phyloP scores from a whole-genome alignment of 768 basidiomycete species.

The Podaxis pistillaris region DNA sequence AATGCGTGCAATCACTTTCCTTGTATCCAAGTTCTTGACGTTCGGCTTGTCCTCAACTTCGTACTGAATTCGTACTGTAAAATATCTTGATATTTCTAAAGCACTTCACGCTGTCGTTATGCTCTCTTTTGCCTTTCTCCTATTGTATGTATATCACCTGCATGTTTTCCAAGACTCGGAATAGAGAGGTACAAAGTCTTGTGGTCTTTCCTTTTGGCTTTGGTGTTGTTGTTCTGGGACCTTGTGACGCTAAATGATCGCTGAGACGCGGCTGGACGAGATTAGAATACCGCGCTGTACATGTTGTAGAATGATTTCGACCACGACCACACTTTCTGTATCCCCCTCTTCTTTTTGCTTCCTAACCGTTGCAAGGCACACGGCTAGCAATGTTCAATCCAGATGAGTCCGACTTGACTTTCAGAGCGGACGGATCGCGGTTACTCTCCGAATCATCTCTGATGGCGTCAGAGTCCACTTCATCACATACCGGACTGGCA shows the following conservation, averaged over 20 bases:
- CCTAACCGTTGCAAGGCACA: background rate
- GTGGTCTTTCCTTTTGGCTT: too few species aligned
- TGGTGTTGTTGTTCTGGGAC: background rate
- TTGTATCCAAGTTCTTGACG: background rate
- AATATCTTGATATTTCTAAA: background rate
- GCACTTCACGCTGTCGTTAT: background rate
- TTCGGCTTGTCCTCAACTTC: background rate
- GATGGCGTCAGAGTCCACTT: constrained; percentile 22
- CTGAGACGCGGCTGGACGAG: background rate
- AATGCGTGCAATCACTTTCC: background rate
- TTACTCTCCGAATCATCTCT: constrained; percentile 47
- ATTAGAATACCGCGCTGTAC: background rate
- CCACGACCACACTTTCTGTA: background rate
- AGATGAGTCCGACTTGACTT: constrained; percentile 16
- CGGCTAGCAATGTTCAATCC: background rate
- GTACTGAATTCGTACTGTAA: background rate
- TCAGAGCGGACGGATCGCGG: constrained; percentile 18
- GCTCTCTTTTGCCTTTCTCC: background rate
- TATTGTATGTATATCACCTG: background rate
- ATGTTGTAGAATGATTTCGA: background rate
- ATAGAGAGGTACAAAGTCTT: too few species aligned
- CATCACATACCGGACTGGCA: constrained; percentile 37
- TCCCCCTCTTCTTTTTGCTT: background rate
- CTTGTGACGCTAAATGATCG: background rate
- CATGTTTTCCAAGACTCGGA: background rate